Evolutionary conservation across 768 basidiomycete species (phyloP), one percentile per base, ranked within the genome.

Genomic region (Psilocybe azurescens): DNA sequence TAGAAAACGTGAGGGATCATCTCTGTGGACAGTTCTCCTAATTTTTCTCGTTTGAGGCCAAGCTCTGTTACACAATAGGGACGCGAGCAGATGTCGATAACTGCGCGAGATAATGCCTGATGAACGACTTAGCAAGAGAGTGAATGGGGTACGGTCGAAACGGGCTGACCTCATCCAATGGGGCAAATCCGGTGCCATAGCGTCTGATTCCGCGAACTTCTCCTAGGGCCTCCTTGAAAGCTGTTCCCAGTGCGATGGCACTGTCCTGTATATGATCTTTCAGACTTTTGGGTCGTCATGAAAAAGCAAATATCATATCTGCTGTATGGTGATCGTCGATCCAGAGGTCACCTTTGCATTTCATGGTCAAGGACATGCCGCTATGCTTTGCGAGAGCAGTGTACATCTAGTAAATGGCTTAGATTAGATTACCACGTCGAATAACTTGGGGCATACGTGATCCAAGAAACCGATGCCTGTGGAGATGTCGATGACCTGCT

Each of bases 291-390:
- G 38, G 38, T 11, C 7, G 20, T 53, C 8, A 50, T 29, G 47
- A 52, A 6, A 39, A 32, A 46, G 13, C 36, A 30, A 53, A 11
- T 32, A 51, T 88, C 90, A 89, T 87, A 92, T 99, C 97, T 85
- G 97, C 94, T 51, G 96, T 94, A 77, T 99, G 97, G 70, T 99
- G 97, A 78, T 99, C 97, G 77, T 99, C 97, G 62, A 99, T 97
- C 86, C 90, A 93, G 7, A 99, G 83, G 74, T 99, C 97, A 44
- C 97, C 97, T 72, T 92, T 88, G 76, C 95, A 98, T 68, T 91
- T 90, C 79, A 99, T 84, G 18, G 84, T 87, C 64, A 99, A 80
- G 0, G 94, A 95, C 88, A 97, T 92, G 60, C 95, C 95, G 18
- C 94, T 86, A 77, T 99, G 97, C 75, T 99, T 99, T 38, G 97